Evolutionary conservation across 2,329 filamentous ascomycete genomes (phyloP).

Genomic region (Arthroderma sp.): DNA sequence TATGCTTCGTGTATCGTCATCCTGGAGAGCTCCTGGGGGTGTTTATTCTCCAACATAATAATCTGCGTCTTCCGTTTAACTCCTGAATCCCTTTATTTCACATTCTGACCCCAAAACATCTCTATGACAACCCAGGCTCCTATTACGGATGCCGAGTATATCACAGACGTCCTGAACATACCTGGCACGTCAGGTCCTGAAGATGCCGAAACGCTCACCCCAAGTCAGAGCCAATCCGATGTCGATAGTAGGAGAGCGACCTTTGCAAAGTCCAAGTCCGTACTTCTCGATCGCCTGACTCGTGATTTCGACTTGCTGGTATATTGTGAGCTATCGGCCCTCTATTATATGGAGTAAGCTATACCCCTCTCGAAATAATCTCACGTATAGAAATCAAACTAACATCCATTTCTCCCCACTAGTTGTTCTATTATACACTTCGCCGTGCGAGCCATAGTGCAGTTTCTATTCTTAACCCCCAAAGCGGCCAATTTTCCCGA

Average conservation of each 20-base stretch:
- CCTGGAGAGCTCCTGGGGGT: background rate
- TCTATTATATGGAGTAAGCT: constrained; percentile 53
- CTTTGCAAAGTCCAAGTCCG: constrained; percentile 31
- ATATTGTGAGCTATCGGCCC: constrained; percentile 48
- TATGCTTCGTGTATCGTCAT: background rate
- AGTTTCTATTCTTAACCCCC: constrained; percentile 48
- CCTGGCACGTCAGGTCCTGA: constrained; percentile 18
- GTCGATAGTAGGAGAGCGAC: constrained; percentile 17
- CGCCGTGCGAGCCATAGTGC: constrained; percentile 42
- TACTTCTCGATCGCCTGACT: constrained; percentile 44
- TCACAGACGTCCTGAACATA: constrained; percentile 35
- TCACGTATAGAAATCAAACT: too few relatives aligned
- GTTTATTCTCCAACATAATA: background rate
- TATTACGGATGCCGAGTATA: constrained; percentile 37
- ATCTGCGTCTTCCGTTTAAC: background rate
- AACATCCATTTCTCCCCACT: background rate
- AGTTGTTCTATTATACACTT: constrained; percentile 50
- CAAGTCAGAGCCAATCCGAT: constrained; percentile 12
- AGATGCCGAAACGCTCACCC: constrained; percentile 4
- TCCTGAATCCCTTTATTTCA: background rate
- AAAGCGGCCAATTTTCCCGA: constrained; percentile 43
- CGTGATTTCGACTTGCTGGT: constrained; percentile 47
- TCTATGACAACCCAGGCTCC: constrained; percentile 38
- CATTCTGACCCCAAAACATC: constrained; percentile 10
- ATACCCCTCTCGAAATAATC: background rate